A percentile compares a stretch with the other conserved stretches of the same genome.
Conservation (phyloP, 768 basidiomycete species). For the Cubamyces sp. region DNA sequence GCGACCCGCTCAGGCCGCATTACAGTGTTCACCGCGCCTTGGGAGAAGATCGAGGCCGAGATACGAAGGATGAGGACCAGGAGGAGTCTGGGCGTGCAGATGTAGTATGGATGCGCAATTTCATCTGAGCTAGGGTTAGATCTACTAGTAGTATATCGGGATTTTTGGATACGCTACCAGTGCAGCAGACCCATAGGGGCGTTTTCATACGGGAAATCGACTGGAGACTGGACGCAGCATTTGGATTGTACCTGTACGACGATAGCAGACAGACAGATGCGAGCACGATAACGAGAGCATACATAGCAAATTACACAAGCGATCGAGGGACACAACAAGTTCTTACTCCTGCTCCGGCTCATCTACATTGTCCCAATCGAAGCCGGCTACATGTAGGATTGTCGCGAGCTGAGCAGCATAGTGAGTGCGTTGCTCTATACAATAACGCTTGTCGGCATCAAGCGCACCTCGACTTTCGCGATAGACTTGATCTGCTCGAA, state of each 20-base stretch:
- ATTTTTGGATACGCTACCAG: too few relatives aligned
- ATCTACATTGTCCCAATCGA: conserved; percentile 38
- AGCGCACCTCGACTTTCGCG: conserved; percentile 78
- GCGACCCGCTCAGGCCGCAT: background rate
- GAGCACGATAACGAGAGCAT: too few relatives aligned
- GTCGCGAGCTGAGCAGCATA: conserved; percentile 59
- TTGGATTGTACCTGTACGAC: too few relatives aligned
- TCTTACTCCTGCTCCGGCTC: background rate
- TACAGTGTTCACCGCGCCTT: background rate
- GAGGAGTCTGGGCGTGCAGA: background rate
- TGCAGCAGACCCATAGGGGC: too few relatives aligned
- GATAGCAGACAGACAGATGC: too few relatives aligned
- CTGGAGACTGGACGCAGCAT: too few relatives aligned
- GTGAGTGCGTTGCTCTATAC: background rate
- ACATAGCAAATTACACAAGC: too few relatives aligned
- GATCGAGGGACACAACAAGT: too few relatives aligned
- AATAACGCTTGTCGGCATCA: too few relatives aligned
- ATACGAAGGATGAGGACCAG: background rate
- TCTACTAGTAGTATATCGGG: too few relatives aligned
- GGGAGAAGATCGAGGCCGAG: conserved; percentile 2
- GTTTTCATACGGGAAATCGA: too few relatives aligned
- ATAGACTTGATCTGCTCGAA: conserved; percentile 81
- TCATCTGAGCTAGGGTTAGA: too few relatives aligned
- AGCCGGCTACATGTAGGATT: conserved; percentile 70
- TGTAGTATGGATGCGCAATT: background rate